These are phyloP conservation scores for Phaseolus coccineus DNA, from an alignment of 331 rosid species.

Conservation along the genomic window DNA sequence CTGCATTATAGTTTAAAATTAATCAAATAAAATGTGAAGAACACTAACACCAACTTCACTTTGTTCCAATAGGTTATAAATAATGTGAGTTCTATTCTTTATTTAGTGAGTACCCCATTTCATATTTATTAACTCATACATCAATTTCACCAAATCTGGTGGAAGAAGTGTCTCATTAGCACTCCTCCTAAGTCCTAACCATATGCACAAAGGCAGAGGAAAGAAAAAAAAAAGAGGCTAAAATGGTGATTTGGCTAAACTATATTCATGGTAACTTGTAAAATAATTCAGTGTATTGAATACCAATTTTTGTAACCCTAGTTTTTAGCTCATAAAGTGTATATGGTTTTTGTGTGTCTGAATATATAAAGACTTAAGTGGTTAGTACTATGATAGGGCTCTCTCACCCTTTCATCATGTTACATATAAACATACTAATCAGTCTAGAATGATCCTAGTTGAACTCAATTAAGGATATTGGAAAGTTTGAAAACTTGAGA, in stretches of 20 bases:
- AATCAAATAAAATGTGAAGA: not conserved
- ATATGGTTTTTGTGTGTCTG: not conserved
- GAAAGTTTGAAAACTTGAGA: not conserved
- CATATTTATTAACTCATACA: not conserved
- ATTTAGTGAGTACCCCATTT: not conserved
- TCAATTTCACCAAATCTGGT: not conserved
- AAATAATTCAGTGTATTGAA: not conserved
- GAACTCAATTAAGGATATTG: constrained; percentile 2
- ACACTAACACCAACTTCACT: not conserved
- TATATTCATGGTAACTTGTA: not conserved
- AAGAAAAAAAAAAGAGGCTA: not conserved
- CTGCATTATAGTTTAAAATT: not conserved
- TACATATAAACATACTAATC: not conserved
- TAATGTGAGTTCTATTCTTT: not conserved
- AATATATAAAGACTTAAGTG: not conserved
- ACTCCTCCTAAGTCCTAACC: no score
- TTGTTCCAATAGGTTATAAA: not conserved
- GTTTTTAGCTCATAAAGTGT: not conserved
- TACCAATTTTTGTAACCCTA: not conserved
- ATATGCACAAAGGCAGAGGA: not conserved
- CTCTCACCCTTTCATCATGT: constrained; percentile 1
- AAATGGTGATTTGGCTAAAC: not conserved
- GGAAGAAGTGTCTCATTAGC: no score
- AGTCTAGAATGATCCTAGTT: not conserved
- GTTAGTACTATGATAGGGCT: not conserved